Evolutionary conservation across 768 basidiomycete genomes (phyloP), one percentile per base, ranked within the genome.

Genomic region (Clitopilus passeckerianus): DNA sequence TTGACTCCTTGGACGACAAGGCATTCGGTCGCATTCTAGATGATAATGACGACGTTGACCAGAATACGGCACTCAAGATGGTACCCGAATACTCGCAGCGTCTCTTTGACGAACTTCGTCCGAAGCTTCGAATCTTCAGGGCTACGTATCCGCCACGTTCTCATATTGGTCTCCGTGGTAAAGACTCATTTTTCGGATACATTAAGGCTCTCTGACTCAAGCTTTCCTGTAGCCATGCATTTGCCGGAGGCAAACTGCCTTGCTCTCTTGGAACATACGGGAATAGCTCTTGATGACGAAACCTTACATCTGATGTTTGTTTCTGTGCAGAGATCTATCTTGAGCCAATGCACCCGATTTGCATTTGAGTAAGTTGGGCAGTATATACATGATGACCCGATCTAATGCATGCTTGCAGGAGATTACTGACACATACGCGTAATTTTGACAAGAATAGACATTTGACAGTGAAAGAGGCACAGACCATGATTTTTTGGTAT

Each of bases 271-370:
- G 56, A 57, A 16, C 54, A 41, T 2, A 64, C 63, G 8, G 58
- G 57, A 22, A 55, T 2, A 1, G 60, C 60, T 1, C 60, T 64
- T n/a, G 60, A 61, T 23, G 56, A 64, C 18, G 60, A 61, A 8
- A 61, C 58, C 3, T 54, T 64, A 6, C 60, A 64, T 22, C 46
- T 64, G 7, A 53, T 64, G 15, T 59, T 61, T 57, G 52, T 57
- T 33, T 43, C 63, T 6, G 57, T 58, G 14, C 63, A 64, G 46
- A 57, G 53, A 18, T 10, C 22, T 1, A 58, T 24, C 20, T 23
- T 64, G 53, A 57, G 58, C 15, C 24, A 61, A 12, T 64, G 63
- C 46, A 61, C 63, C 2, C 16, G 30, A n/a, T 43, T 60, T 57
- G 59, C 57, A 2, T 58, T 63, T 46, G 43, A 52, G 62, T 63